Percentiles rank a stretch among this genome's conserved stretches.
Evolutionary conservation across 805 yeast species (phyloP).

Genomic region (Starmera pachycereana): DNA sequence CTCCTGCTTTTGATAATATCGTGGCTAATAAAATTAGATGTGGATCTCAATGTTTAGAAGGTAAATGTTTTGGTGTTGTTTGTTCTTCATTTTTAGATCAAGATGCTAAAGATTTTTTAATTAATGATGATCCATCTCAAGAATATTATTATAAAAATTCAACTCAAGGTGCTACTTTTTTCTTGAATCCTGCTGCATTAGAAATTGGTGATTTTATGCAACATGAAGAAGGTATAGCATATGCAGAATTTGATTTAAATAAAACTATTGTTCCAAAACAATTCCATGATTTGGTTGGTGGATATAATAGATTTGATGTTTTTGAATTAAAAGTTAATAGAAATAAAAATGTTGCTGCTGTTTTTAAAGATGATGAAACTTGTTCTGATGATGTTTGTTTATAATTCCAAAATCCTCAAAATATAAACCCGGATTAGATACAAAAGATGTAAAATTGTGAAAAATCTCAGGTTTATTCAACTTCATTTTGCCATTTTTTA

Average conservation of each 20-base stretch:
- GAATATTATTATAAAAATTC: conserved; percentile 8
- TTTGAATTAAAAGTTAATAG: conserved; percentile 12
- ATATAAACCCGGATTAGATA: too few relatives aligned
- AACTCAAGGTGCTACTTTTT: conserved; percentile 15
- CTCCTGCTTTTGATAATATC: conserved; percentile 7
- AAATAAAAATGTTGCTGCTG: conserved; percentile 6
- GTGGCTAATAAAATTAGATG: conserved; percentile 15
- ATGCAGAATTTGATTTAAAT: conserved; percentile 17
- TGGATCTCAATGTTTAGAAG: conserved; percentile 17
- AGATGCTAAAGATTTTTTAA: conserved; percentile 11
- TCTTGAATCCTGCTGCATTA: conserved; percentile 14
- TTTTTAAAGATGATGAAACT: conserved; percentile 3
- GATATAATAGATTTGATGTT: conserved; percentile 17
- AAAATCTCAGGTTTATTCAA: too few relatives aligned
- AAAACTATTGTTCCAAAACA: conserved; percentile 16
- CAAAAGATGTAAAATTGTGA: too few relatives aligned
- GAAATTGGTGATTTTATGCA: conserved; percentile 16
- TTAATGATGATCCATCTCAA: conserved; percentile 16
- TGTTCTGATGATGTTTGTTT: background rate
- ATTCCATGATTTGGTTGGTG: conserved; percentile 18
- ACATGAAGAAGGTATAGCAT: conserved; percentile 17
- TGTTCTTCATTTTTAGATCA: conserved; percentile 15
- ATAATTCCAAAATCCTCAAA: too few relatives aligned
- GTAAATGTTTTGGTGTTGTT: conserved; percentile 16
- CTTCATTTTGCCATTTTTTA: too few relatives aligned